phyloP scores from a whole-genome alignment of 75 land plant species.

The Pinus albicaulis region DNA sequence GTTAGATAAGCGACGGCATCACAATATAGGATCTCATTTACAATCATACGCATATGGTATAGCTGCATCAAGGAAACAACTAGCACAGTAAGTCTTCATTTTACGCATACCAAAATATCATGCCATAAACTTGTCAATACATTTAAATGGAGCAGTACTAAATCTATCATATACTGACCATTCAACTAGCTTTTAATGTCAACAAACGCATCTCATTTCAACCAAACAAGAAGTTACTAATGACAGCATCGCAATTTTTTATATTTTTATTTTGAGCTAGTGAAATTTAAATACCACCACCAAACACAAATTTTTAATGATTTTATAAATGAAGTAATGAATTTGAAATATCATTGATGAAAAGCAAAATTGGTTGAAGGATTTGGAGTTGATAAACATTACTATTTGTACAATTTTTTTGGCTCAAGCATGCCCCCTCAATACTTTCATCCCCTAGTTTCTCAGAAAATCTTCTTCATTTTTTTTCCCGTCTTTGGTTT shows the following conservation, averaged over 20 bases:
- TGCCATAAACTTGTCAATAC: too few species aligned
- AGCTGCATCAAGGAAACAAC: neutral
- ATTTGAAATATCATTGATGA: too few species aligned
- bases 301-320: neutral
- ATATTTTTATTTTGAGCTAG: too few species aligned
- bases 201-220: neutral
- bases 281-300: neutral
- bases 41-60: neutral
- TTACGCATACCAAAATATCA: too few species aligned
- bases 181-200: slow-evolving; percentile 1
- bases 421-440: neutral
- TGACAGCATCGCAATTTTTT: neutral
- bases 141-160: too few species aligned
- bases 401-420: neutral
- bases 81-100: neutral
- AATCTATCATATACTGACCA: neutral
- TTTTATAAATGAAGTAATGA: too few species aligned
- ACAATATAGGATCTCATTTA: neutral
- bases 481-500: slow-evolving; percentile 2
- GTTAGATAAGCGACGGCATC: too few species aligned
- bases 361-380: neutral
- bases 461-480: slow-evolving; percentile 6
- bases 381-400: neutral
- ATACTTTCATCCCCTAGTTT: neutral
- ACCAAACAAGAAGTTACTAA: neutral